These are phyloP conservation scores for Colletotrichum phormii DNA, from an alignment of 2,329 filamentous ascomycete genomes.

Conservation along the genomic window DNA sequence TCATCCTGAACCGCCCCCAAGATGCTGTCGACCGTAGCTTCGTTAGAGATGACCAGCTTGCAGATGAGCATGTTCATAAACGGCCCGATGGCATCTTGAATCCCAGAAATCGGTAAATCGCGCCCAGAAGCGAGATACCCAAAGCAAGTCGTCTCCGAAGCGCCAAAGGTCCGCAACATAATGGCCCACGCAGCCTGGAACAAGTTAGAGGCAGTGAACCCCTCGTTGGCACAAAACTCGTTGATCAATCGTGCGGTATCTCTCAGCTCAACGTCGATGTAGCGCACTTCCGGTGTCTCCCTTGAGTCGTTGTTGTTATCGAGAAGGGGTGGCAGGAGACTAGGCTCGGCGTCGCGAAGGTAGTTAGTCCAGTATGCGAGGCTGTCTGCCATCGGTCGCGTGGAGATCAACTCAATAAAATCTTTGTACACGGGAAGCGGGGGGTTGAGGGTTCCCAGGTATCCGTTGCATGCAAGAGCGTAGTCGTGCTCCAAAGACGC, in stretches of 20 bases:
- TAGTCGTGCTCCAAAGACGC: conserved; percentile 46
- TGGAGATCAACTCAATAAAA: conserved; percentile 38
- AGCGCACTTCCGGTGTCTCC: not conserved
- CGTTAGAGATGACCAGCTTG: no score
- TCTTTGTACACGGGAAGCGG: conserved; percentile 16
- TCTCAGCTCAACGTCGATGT: conserved; percentile 43
- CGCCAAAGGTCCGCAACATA: no score
- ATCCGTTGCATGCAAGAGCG: conserved; percentile 40
- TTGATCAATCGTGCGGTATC: conserved; percentile 54
- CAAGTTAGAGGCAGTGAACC: no score
- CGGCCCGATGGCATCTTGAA: conserved; percentile 61
- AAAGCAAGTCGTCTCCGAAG: no score
- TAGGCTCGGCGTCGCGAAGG: conserved; percentile 42
- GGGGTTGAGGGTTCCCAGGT: conserved; percentile 13
- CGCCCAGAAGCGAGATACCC: conserved; percentile 62
- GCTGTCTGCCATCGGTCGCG: conserved; percentile 38
- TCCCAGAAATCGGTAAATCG: conserved; percentile 60
- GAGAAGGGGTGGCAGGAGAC: conserved; percentile 42
- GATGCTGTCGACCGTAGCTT: conserved; percentile 45
- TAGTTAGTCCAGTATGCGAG: conserved; percentile 43
- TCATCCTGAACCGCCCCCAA: conserved; percentile 58
- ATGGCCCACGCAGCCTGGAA: no score
- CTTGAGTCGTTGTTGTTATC: not conserved
- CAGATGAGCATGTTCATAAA: conserved; percentile 64
- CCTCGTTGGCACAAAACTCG: no score